Base-by-base conservation (phyloP, 1,284 basidiomycete genomes). In the Thecaphora frezii region DNA sequence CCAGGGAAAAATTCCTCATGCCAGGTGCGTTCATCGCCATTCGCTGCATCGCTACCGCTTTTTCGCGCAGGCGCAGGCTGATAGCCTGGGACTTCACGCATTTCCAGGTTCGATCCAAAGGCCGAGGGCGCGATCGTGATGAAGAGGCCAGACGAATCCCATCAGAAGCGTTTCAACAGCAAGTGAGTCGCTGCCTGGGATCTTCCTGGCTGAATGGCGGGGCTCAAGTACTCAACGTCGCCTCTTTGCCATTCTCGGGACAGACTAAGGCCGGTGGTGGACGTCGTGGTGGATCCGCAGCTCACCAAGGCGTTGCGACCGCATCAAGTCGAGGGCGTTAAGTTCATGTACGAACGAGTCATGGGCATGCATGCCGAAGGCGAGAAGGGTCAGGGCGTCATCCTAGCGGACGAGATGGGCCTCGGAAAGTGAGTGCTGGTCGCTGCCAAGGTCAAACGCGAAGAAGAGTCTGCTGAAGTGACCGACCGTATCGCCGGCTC, bases 351-450 rank as follows among this genome's bases (percentile, higher is more conserved):
- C 80, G 88, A 86, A 76, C 97, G 93, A 80, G 89, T 93, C 3
- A 97, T 93, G 0, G 96, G 93, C 1, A 89, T 96, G 85, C 81
- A 94, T 44, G 90, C 90, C 36, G 88, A 92, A 48, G 89, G 91
- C 67, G 92, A 94, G 54, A 92, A 92, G 72, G 94, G 94, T 69
- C 88, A 90, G 61, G 90, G 93, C 0, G 97, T 94, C 74, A 99
- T 99, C 79, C 97, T 99, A 94, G 94, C 94, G 0, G 94, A 98
- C 78, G 94, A 96, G 81, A 98, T 97, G 94, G 94, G 96, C 26
- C 67, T 80, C 78, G 82, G 83, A 24, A 94, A 94, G 33, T 36
- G 33, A 36, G 33, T 36, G n/a, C 33, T 7, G 10, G 33, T 9
- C 33, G 33, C 18, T 4, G 33, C 33, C 13, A 13, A 13, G 28